These are phyloP conservation scores for Penicillium sp. DNA, from an alignment of 2,329 filamentous ascomycete genomes.

Conservation along the genomic window DNA sequence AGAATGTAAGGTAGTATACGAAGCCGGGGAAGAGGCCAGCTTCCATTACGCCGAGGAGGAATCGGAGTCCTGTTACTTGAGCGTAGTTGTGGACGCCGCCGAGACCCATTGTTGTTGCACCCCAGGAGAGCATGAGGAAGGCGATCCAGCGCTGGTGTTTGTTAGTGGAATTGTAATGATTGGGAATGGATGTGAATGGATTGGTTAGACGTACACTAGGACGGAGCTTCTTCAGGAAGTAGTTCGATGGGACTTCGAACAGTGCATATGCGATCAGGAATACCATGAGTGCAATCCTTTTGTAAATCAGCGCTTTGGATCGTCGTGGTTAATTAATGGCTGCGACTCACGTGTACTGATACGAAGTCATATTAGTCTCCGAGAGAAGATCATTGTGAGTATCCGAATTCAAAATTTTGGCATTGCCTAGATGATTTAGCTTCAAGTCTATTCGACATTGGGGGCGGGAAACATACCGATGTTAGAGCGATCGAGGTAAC, in stretches of 20 bases:
- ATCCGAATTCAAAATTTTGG: conserved; percentile 63
- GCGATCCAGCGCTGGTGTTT: conserved; percentile 48
- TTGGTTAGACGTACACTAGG: conserved; percentile 39
- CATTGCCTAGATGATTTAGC: conserved; percentile 49
- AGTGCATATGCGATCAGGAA: conserved; percentile 52
- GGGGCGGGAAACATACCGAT: conserved; percentile 50
- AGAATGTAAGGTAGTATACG: conserved; percentile 53
- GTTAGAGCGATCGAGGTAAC: conserved; percentile 67
- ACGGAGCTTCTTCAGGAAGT: conserved; percentile 50
- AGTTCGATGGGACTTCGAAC: conserved; percentile 53
- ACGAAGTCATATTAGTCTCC: conserved; percentile 61
- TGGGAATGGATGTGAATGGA: neutral
- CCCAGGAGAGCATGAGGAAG: conserved; percentile 53
- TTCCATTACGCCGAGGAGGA: conserved; percentile 53
- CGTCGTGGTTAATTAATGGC: neutral
- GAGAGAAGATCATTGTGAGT: conserved; percentile 62
- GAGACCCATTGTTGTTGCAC: conserved; percentile 50
- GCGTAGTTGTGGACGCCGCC: conserved; percentile 47
- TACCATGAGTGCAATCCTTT: conserved; percentile 48
- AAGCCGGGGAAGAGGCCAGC: conserved; percentile 53
- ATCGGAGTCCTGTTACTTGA: conserved; percentile 48
- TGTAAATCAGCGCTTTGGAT: conserved; percentile 6
- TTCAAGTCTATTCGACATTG: neutral
- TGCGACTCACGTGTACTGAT: conserved; percentile 55
- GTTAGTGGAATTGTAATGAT: neutral